Percentiles rank a stretch among this genome's conserved stretches.
Evolutionary conservation across 2,329 filamentous ascomycete species (phyloP).

Genomic region (Aspergillus texensis): DNA sequence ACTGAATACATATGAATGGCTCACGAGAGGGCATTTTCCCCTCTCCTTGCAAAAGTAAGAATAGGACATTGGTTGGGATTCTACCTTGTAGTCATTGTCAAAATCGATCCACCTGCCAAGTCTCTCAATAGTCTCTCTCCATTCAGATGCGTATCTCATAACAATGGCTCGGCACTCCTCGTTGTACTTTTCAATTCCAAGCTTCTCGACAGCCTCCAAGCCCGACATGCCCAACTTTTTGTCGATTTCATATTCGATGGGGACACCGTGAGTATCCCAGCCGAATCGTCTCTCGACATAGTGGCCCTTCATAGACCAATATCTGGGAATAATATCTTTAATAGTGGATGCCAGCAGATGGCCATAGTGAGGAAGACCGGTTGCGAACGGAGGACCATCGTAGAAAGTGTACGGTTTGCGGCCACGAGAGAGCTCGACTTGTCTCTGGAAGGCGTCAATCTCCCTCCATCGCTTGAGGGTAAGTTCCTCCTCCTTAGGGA

Average conservation of each 20-base stretch:
- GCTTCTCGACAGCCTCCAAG: slow-evolving; percentile 80
- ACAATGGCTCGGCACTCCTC: slow-evolving; percentile 89
- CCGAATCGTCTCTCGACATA: slow-evolving; percentile 92
- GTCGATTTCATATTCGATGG: slow-evolving; percentile 96
- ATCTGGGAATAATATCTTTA: slow-evolving; percentile 94
- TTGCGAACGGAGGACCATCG: slow-evolving; percentile 81
- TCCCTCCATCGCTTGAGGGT: slow-evolving; percentile 86
- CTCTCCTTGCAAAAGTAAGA: neutral
- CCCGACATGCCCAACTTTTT: slow-evolving; percentile 91
- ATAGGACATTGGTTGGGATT: slow-evolving; percentile 3
- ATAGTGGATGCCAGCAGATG: slow-evolving; percentile 90
- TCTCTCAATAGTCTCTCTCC: slow-evolving; percentile 84
- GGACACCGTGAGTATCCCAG: slow-evolving; percentile 93
- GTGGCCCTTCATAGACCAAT: slow-evolving; percentile 96
- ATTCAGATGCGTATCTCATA: slow-evolving; percentile 85
- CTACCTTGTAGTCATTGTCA: slow-evolving; percentile 91
- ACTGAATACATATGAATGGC: neutral
- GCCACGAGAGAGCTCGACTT: slow-evolving; percentile 83
- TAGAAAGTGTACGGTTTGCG: slow-evolving; percentile 91
- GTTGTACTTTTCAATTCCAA: slow-evolving; percentile 89
- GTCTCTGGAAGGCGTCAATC: slow-evolving; percentile 86
- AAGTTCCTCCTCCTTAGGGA: slow-evolving; percentile 86
- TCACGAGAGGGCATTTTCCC: neutral
- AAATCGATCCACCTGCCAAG: slow-evolving; percentile 97
- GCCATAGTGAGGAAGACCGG: slow-evolving; percentile 68